Base-by-base conservation (phyloP, 2,329 filamentous ascomycete species). In the Diplocarpon mali region DNA sequence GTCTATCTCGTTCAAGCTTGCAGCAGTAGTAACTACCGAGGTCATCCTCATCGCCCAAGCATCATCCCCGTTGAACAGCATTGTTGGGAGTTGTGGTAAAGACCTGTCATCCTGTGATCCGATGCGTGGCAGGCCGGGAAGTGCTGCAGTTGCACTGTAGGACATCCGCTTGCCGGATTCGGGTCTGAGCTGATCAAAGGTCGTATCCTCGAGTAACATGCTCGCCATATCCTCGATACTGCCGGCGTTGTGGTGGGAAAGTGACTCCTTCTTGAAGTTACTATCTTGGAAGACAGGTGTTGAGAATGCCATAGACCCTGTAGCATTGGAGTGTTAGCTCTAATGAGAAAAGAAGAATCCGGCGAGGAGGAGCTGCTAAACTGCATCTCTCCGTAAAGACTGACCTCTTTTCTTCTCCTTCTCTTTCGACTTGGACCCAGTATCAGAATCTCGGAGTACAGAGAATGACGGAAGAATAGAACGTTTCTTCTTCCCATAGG, bases 211-310 rank as follows among this genome's bases (percentile, higher is more conserved):
- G 8, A 57, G 46, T 12, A 55, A 46, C 29, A 52, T 52, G 38
- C 47, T 54, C 17, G 47, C 54, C 45, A 54, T 41, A 36, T 55
- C 54, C 29, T 57, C 54, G 27, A 57, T 49, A 29, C 51, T 55
- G 42, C 55, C 50, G 35, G 50, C 45, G 30, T 50, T 39, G 5
- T 43, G 24, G 13, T 38, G 36, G 5, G 41, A 43, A 6, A 27
- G 34, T 12, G 41, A 24, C 14, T 38, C 41, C 27, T 31, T 43
- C 16, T 38, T 38, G 35, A 24, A 43, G 28, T 43, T 32, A 14
- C 35, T 43, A n/a, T 43, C 41, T 14, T 32, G 15, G 28, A 43
- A 43, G 12, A 13, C 16, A 12, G 41, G 34, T 15, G 16, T 31
- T 8, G 34, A 20, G 27, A 43, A 38, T n/a, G 41, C 24, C 41